Conservation (phyloP, 345 rosid species). For the Hibiscus mutabilis region DNA sequence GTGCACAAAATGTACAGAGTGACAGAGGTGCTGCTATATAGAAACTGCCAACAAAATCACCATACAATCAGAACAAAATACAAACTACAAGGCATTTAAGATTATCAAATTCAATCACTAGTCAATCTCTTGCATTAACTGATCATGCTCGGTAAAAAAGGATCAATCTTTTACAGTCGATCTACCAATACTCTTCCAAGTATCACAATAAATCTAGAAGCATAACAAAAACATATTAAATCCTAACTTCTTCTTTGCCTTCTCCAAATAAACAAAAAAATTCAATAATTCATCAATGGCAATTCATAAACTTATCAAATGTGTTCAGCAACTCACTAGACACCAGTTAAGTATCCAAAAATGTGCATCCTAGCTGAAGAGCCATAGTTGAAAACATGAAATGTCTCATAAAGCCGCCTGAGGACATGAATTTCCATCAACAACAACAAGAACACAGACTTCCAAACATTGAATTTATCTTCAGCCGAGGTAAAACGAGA, state of each 20-base stretch:
- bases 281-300: neutral
- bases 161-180: too few species aligned
- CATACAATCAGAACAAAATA: neutral
- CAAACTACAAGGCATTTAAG: neutral
- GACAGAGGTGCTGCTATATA: slow-evolving; percentile 16
- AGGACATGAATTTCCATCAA: slow-evolving; percentile 14
- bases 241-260: neutral
- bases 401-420: slow-evolving; percentile 16
- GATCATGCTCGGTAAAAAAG: too few species aligned
- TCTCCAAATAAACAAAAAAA: neutral
- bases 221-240: neutral
- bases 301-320: neutral
- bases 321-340: slow-evolving; percentile 8
- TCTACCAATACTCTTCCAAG: too few species aligned
- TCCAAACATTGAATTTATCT: slow-evolving; percentile 16
- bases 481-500: slow-evolving; percentile 8
- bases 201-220: too few species aligned
- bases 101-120: neutral
- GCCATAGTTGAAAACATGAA: slow-evolving; percentile 8
- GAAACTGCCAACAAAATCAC: slow-evolving; percentile 12
- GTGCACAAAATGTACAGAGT: slow-evolving; percentile 11
- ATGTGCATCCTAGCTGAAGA: slow-evolving; percentile 19
- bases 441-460: slow-evolving; percentile 13
- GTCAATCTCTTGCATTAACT: too few species aligned
- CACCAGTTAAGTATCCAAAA: slow-evolving; percentile 14